Conservation (phyloP, 495 filamentous ascomycete genomes). For the Lentithecium fluviatile region DNA sequence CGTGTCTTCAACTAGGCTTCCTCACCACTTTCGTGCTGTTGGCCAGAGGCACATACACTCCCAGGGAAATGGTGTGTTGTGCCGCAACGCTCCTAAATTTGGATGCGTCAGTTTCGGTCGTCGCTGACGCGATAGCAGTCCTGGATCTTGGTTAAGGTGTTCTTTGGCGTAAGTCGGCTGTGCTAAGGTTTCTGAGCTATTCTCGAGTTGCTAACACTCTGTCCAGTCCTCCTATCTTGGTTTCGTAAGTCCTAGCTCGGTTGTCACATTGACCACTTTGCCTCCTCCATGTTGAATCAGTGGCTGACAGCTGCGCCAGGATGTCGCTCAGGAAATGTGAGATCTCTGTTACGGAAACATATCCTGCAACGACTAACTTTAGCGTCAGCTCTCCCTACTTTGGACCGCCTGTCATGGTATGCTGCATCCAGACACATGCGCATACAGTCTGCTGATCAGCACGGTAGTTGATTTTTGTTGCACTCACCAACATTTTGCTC, state of each 20-base stretch:
- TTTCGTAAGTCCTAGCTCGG: constrained; percentile 58
- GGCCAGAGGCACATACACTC: constrained; percentile 70
- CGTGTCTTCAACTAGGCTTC: constrained; percentile 61
- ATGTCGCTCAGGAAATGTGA: constrained; percentile 44
- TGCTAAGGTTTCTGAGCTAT: constrained; percentile 5
- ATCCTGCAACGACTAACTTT: constrained; percentile 45
- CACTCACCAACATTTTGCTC: constrained; percentile 84
- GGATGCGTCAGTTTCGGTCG: background rate
- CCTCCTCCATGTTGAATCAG: constrained; percentile 14
- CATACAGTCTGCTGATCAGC: constrained; percentile 27
- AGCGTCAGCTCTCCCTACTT: constrained; percentile 51
- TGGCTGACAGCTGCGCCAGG: constrained; percentile 35
- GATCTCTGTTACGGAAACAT: constrained; percentile 36
- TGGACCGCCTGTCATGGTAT: constrained; percentile 68
- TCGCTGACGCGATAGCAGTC: constrained; percentile 38
- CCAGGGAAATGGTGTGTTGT: constrained; percentile 59
- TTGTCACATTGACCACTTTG: background rate
- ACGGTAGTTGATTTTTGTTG: constrained; percentile 67
- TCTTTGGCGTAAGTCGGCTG: constrained; percentile 57
- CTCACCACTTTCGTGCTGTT: constrained; percentile 89
- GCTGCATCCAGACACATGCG: constrained; percentile 14
- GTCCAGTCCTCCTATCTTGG: constrained; percentile 68
- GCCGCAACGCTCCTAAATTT: background rate
- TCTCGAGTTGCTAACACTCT: constrained; percentile 19
- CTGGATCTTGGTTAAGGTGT: constrained; percentile 84